Evolutionary conservation across 352 stramenopile genomes (phyloP).

Genomic region (Phytopythium boreale): DNA sequence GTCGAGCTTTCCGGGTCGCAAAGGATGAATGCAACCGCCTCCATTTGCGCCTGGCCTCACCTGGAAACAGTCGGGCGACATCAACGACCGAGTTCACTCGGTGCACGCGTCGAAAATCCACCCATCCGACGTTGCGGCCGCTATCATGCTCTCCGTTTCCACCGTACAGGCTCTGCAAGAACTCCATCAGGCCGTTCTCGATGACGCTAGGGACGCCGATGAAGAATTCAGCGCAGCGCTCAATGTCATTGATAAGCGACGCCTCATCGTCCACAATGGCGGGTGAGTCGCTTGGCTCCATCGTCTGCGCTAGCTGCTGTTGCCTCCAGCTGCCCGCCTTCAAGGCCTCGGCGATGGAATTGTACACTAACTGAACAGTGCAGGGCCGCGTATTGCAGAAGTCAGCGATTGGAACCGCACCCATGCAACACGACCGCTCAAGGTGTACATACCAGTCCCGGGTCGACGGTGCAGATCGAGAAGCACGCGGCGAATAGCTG

Average conservation of each 20-base stretch:
- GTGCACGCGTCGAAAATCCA: constrained; percentile 29
- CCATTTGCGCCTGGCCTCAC: constrained; percentile 14
- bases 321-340: neutral
- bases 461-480: constrained; percentile 53
- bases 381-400: neutral
- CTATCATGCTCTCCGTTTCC: neutral
- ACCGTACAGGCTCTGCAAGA: constrained; percentile 26
- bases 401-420: neutral
- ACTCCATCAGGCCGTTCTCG: constrained; percentile 16
- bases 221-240: constrained; percentile 42
- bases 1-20: neutral
- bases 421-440: neutral
- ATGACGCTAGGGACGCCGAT: constrained; percentile 25
- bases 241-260: constrained; percentile 28
- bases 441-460: constrained; percentile 15
- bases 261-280: neutral
- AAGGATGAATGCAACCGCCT: neutral
- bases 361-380: constrained; percentile 19
- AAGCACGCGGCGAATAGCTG: constrained; percentile 53
- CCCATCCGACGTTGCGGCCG: neutral
- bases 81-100: constrained; percentile 26
- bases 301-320: neutral
- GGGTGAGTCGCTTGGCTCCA: neutral
- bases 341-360: constrained; percentile 21
- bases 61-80: constrained; percentile 52